Evolutionary conservation across 2,329 filamentous ascomycete species (phyloP).

Genomic region (Cordyceps cateniannulata): DNA sequence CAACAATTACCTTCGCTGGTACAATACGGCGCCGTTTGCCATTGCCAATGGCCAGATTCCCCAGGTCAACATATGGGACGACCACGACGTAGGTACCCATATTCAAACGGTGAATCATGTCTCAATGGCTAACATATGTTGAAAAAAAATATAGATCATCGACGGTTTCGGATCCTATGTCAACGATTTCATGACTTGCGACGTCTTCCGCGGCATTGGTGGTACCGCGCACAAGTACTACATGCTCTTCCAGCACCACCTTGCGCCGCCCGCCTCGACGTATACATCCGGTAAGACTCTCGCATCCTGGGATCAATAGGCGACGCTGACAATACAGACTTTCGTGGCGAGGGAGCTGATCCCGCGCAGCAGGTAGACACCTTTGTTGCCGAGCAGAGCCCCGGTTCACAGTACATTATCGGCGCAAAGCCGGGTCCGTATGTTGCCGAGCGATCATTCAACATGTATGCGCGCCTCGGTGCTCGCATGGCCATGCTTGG

Average conservation of each 20-base stretch:
- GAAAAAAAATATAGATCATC: slow-evolving; percentile 63
- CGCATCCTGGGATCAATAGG: no score
- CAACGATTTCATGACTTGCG: slow-evolving; percentile 85
- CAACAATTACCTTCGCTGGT: slow-evolving; percentile 82
- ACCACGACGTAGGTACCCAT: slow-evolving; percentile 63
- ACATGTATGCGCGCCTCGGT: slow-evolving; percentile 78
- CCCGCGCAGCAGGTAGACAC: slow-evolving; percentile 66
- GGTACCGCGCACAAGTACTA: slow-evolving; percentile 97
- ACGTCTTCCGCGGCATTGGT: slow-evolving; percentile 87
- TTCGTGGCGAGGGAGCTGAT: slow-evolving; percentile 50
- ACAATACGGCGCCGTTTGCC: slow-evolving; percentile 76
- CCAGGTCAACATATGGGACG: slow-evolving; percentile 97
- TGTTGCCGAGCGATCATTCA: slow-evolving; percentile 80
- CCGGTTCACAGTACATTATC: slow-evolving; percentile 70
- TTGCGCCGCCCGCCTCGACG: slow-evolving; percentile 77
- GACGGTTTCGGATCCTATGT: slow-evolving; percentile 93
- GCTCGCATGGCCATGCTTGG: slow-evolving; percentile 78
- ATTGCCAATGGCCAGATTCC: slow-evolving; percentile 85
- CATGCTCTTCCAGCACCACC: slow-evolving; percentile 92
- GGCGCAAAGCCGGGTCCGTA: slow-evolving; percentile 78
- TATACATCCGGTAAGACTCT: slow-evolving; percentile 62
- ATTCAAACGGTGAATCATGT: no score
- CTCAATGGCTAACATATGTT: not conserved
- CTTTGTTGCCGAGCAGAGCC: slow-evolving; percentile 54
- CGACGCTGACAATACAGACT: slow-evolving; percentile 24